Conservation (phyloP, 176 grass and related monocot genomes). For the Oryza australiensis region DNA sequence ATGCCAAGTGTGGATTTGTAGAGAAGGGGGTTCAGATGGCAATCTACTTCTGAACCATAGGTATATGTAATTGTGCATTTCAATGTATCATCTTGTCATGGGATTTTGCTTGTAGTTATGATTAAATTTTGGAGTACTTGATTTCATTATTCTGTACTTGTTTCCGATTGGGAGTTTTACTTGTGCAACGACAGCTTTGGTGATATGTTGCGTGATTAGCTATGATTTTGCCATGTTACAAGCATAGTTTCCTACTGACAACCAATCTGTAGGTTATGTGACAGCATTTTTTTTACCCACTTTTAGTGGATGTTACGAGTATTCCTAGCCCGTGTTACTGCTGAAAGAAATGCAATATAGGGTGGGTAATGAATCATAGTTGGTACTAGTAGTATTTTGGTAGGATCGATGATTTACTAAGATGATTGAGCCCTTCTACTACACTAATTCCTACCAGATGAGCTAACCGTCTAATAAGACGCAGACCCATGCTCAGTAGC, state of each 20-base stretch:
- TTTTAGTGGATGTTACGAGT: background rate
- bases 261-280: background rate
- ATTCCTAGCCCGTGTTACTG: background rate
- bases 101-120: background rate
- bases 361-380: background rate
- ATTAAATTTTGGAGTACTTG: too few species aligned
- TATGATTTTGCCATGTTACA: background rate
- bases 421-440: background rate
- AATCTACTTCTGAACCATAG: constrained; percentile 69
- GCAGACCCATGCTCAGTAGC: background rate
- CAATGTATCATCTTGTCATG: background rate
- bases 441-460: background rate
- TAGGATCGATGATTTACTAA: background rate
- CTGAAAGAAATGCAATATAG: background rate
- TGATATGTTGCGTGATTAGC: background rate
- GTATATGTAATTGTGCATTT: constrained; percentile 9
- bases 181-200: background rate
- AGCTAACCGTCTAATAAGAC: background rate
- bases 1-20: constrained; percentile 74
- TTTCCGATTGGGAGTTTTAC: background rate
- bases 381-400: background rate
- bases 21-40: constrained; percentile 95
- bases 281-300: background rate
- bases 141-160: background rate
- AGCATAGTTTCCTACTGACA: background rate